Base-by-base conservation (phyloP, 2,329 filamentous ascomycete species). In the Microdochium trichocladiopsis region DNA sequence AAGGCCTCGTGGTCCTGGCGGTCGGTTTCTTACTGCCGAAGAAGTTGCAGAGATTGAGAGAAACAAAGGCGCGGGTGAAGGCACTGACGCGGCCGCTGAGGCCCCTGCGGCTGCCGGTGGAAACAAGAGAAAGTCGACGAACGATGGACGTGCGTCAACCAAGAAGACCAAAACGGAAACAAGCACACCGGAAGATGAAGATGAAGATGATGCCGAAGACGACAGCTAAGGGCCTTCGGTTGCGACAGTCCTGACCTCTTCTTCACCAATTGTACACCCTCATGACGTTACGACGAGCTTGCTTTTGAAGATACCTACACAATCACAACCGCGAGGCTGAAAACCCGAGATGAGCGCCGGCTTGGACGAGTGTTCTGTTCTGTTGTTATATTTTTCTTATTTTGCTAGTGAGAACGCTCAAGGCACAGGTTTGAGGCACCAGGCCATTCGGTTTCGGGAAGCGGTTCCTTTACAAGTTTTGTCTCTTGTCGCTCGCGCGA, bases 1-100 rank as follows among this genome's bases (percentile, higher is more conserved):
- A 53, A 79, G 94, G 62, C 94, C 94, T 25, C 84, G 94, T 66
- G 94, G 94, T 16, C 94, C 94, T 1, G 94, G 94, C 51, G 94
- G 94, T 22, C 86, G 94, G 23, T 99, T 99, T 77, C 74, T 99
- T 68, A 99, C 94, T 0, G 93, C 94, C 1, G 94, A 97, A 53
- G 94, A 99, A 68, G 92, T 96, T 3, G 90, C 91, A 5, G 86
- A 88, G 50, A 91, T 96, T 76, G 92, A 96, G 64, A 82, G 83
- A 60, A 79, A 77, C 48, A 81, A 80, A 61, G 73, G 71, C 50
- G 60, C 72, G 16, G 63, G 62, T 8, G 70, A 67, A 9, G 69
- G 69, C 45, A 65, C 67, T 4, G 61, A 69, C n/a, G 66, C 63
- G 52, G 56, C 58, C 23, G 53, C 56, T 41, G 64, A 71, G 51